A percentile compares a stretch with the other conserved stretches of the same genome.
Conservation (phyloP, 2,329 filamentous ascomycete species). For the Microcyclospora pomicola region DNA sequence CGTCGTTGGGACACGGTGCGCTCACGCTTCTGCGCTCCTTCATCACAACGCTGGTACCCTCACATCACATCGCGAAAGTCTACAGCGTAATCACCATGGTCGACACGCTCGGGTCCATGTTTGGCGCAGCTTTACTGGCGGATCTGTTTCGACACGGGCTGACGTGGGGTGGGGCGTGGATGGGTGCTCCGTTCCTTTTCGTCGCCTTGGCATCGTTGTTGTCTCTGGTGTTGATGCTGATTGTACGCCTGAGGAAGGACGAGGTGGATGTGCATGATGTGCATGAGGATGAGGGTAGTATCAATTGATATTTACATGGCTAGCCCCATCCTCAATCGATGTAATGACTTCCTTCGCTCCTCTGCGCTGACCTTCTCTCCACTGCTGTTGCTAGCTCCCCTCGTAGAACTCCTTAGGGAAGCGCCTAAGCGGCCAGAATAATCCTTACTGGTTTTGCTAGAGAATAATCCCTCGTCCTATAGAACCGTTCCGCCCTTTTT, state of each 20-base stretch:
- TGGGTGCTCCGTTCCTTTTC: slow-evolving; percentile 37
- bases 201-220: slow-evolving; percentile 21
- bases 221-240: slow-evolving; percentile 9
- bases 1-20: slow-evolving; percentile 35
- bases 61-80: slow-evolving; percentile 39
- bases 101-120: slow-evolving; percentile 36
- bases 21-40: slow-evolving; percentile 34
- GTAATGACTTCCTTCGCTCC: no score
- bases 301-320: no score
- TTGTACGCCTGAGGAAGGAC: slow-evolving; percentile 2
- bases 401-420: no score
- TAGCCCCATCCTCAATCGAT: no score
- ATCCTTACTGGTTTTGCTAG: no score
- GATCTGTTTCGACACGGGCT: slow-evolving; percentile 35
- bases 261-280: no score
- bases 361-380: no score
- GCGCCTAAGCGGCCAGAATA: no score
- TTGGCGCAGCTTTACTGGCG: slow-evolving; percentile 35
- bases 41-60: slow-evolving; percentile 40
- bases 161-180: slow-evolving; percentile 33
- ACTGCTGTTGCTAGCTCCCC: no score
- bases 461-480: no score
- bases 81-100: slow-evolving; percentile 40
- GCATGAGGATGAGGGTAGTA: no score
- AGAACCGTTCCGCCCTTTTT: no score